Evolutionary conservation across 805 yeast genomes (phyloP), one percentile per base, ranked within the genome.

Genomic region (Geotrichum ghanense): DNA sequence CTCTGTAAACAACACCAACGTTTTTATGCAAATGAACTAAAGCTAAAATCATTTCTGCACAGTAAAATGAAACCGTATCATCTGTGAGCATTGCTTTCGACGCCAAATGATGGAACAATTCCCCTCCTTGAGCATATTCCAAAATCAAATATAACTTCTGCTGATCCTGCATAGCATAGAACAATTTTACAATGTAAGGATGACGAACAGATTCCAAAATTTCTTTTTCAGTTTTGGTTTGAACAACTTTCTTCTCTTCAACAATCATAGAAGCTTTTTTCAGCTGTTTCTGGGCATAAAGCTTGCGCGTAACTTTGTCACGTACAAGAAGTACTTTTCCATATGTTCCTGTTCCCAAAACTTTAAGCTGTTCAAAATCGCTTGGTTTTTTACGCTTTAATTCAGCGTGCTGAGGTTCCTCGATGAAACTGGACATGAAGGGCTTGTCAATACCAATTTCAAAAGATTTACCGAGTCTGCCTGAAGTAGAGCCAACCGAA

Each of bases 101-200:
- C 10, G 79, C 75, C 51, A 79, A 61, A 59, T 80, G 85, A 48
- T 75, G 77, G 57, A 75, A 87, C 31, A 87, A 63, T 60, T 87
- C 96, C 21, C 96, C 95, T 5, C 96, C 96, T 45, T 85, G 89
- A 16, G 89, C 78, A 59, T 83, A 87, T 60, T 87, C 94, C 42
- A 87, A 62, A 24, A 85, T 70, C 41, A 87, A 59, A 58, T 87
- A 88, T 27, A 88, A 74, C 58, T 83, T 84, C 45, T 78, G 74
- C 47, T 74, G 67, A 57, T 88, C 95, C 63, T 88, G 96, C 51
- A 87, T 74, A 0, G 95, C 89, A 56, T 83, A 87, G 58, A 74
- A 85, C 21, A 87, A 68, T 60, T 81, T 81, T 20, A 86, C 95
- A 50, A 87, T 84, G 56, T 81, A 83, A 0, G 88, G 87, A 62